Conservation (phyloP, 768 basidiomycete species). For the Suillus subluteus region DNA sequence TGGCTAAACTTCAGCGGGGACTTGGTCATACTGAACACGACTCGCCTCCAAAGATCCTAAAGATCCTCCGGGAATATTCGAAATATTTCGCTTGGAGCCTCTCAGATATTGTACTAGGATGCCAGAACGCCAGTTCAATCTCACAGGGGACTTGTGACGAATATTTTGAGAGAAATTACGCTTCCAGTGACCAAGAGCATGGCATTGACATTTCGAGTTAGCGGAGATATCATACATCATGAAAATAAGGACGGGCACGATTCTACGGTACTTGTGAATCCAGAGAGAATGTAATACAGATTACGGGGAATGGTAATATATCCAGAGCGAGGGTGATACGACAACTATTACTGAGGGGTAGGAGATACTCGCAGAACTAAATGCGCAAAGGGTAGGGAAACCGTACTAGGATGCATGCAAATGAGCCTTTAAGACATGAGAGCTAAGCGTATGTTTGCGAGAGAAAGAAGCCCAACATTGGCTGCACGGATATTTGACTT, state of each 20-base stretch:
- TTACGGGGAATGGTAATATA: not conserved
- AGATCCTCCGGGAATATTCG: not conserved
- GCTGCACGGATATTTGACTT: conserved; percentile 19
- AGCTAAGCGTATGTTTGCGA: conserved; percentile 25
- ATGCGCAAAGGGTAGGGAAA: not conserved
- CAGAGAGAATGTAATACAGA: not conserved
- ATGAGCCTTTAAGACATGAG: conserved; percentile 17
- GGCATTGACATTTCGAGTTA: not conserved
- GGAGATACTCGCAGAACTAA: not conserved
- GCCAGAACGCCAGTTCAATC: not conserved
- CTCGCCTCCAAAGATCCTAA: not conserved
- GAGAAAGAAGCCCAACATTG: conserved; percentile 28
- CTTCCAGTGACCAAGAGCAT: not conserved
- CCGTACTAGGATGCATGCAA: not conserved
- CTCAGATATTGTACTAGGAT: not conserved
- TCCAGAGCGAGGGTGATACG: not conserved
- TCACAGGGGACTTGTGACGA: not conserved
- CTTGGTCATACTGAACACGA: not conserved
- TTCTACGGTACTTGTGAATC: not conserved
- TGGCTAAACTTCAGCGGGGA: not conserved
- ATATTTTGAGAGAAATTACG: not conserved
- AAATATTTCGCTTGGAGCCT: not conserved
- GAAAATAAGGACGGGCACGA: not conserved
- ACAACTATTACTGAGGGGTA: not conserved
- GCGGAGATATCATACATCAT: not conserved